Percentiles rank a stretch among this genome's conserved stretches.
These are phyloP conservation scores for Zarea fungicola DNA, from an alignment of 2,329 filamentous ascomycete species.

Conservation along the genomic window DNA sequence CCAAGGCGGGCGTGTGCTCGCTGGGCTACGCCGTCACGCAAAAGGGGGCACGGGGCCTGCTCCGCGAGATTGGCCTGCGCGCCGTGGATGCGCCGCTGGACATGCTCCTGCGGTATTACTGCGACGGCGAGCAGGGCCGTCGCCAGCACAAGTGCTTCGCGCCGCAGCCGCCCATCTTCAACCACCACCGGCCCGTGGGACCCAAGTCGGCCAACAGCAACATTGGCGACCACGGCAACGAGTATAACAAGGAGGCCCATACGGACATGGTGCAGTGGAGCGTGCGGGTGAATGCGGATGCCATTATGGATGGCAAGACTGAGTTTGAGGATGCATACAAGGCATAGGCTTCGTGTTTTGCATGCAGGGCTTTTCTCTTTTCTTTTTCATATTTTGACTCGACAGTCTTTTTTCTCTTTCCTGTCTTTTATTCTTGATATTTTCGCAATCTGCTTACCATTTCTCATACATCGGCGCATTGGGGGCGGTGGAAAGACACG, in stretches of 20 bases:
- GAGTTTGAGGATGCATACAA: conserved; percentile 1
- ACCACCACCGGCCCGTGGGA: conserved; percentile 38
- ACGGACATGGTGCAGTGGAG: conserved; percentile 16
- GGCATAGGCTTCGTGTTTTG: not conserved
- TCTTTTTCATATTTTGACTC: not conserved
- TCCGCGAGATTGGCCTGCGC: conserved; percentile 32
- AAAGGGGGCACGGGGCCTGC: conserved; percentile 33
- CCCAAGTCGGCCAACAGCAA: conserved; percentile 28
- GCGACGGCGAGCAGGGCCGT: conserved; percentile 31
- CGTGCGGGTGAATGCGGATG: conserved; percentile 8
- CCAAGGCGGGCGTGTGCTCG: conserved; percentile 32
- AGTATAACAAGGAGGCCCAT: conserved; percentile 21
- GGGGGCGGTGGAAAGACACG: not conserved
- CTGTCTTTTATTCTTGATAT: not conserved
- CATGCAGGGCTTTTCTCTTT: not conserved
- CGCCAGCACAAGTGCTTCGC: conserved; percentile 34
- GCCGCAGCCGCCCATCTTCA: conserved; percentile 37
- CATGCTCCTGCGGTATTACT: conserved; percentile 40
- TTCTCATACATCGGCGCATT: conserved; percentile 8
- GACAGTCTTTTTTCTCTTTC: not conserved
- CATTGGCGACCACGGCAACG: conserved; percentile 28
- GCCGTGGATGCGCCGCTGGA: conserved; percentile 37
- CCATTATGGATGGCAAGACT: conserved; percentile 11
- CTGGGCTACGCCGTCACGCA: conserved; percentile 40
- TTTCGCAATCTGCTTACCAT: not conserved